Percentiles rank a stretch among this genome's conserved stretches.
Conservation (phyloP, 768 basidiomycete genomes). For the Piloderma croceum region DNA sequence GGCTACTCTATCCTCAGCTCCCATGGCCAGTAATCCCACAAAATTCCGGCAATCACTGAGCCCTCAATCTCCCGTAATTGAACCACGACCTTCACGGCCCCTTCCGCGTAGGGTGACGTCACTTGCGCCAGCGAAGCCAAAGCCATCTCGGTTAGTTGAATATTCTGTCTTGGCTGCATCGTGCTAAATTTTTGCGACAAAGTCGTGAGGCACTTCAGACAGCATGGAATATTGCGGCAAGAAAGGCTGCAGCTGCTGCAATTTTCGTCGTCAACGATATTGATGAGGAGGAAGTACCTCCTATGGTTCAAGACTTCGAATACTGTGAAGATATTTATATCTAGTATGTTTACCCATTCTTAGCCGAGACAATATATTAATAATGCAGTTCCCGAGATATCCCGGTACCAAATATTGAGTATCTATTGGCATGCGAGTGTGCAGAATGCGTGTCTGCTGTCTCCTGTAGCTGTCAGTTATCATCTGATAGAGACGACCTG, state of each 20-base stretch:
- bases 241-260: constrained; percentile 22
- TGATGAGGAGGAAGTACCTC: constrained; percentile 36
- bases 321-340: constrained; percentile 52
- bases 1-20: too few relatives aligned
- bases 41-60: too few relatives aligned
- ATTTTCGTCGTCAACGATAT: constrained; percentile 31
- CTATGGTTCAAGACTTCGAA: constrained; percentile 35
- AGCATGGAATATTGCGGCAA: constrained; percentile 29
- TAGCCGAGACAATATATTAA: constrained; percentile 8
- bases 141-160: too few relatives aligned
- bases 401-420: constrained; percentile 10
- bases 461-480: constrained; percentile 44
- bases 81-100: too few relatives aligned
- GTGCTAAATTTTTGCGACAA: too few relatives aligned
- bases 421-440: constrained; percentile 43
- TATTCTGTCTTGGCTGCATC: too few relatives aligned
- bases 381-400: constrained; percentile 8
- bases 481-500: too few relatives aligned
- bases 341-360: constrained; percentile 32
- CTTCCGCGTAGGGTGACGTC: too few relatives aligned
- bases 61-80: too few relatives aligned
- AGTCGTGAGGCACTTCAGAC: too few relatives aligned
- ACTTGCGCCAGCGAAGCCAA: too few relatives aligned
- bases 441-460: constrained; percentile 26
- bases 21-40: too few relatives aligned